Conservation (phyloP, 1,284 basidiomycete species). For the Ceratobasidium sp. region DNA sequence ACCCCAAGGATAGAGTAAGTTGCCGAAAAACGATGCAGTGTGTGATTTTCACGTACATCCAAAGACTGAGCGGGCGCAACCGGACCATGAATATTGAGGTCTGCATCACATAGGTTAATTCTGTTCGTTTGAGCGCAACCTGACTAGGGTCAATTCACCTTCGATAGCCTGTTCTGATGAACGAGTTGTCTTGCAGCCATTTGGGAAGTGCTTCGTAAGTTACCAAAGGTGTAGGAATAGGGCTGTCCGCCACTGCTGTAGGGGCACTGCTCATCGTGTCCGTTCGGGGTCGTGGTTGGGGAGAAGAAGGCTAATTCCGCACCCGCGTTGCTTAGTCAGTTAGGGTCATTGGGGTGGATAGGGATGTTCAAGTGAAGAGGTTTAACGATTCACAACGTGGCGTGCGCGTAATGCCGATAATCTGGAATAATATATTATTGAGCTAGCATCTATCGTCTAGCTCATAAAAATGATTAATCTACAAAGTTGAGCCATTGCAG, state of each 20-base stretch:
- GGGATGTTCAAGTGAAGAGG: background rate
- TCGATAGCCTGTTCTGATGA: conserved; percentile 77
- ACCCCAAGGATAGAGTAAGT: conserved; percentile 17
- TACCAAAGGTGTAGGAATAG: background rate
- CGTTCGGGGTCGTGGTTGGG: conserved; percentile 27
- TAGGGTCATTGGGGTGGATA: background rate
- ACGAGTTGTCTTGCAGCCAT: conserved; percentile 73
- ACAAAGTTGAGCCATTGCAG: background rate
- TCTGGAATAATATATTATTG: background rate
- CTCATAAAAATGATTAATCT: background rate
- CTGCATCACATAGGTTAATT: conserved; percentile 53
- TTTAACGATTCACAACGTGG: background rate
- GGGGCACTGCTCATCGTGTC: background rate
- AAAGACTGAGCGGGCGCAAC: conserved; percentile 74
- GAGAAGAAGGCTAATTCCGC: background rate
- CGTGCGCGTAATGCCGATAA: background rate
- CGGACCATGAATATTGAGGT: conserved; percentile 69
- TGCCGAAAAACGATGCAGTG: conserved; percentile 33
- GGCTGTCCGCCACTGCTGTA: background rate
- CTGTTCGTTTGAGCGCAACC: background rate
- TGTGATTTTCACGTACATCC: conserved; percentile 66
- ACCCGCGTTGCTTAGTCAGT: conserved; percentile 12
- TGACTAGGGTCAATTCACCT: conserved; percentile 57
- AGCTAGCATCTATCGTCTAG: background rate
- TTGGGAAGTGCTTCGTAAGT: conserved; percentile 27